phyloP scores from a whole-genome alignment of 176 grass and related monocot genomes.

The Avena sativa region DNA sequence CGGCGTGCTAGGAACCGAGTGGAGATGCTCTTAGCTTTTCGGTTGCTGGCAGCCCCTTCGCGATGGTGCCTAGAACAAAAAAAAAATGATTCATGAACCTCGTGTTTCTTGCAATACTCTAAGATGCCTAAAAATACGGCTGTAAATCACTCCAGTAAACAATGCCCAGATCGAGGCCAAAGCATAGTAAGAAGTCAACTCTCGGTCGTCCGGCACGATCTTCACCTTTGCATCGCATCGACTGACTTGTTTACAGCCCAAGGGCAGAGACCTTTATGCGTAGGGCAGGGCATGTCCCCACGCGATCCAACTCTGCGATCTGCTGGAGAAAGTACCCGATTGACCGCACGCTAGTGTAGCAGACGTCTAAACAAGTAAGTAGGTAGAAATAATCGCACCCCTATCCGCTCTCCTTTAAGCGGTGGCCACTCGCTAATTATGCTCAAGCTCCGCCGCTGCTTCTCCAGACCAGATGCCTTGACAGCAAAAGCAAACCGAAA shows the following conservation, averaged over 20 bases:
- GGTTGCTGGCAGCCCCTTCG: not conserved
- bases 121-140: no score
- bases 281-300: not conserved
- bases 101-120: no score
- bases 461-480: not conserved
- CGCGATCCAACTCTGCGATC: not conserved
- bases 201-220: not conserved
- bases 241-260: not conserved
- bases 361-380: not conserved
- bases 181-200: not conserved
- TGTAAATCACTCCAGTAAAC: no score
- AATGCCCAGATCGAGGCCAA: no score
- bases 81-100: no score
- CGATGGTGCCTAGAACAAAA: not conserved
- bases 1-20: no score
- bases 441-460: conserved; percentile 27
- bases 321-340: not conserved
- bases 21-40: not conserved
- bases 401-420: not conserved
- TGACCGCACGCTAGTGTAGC: not conserved
- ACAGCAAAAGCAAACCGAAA: not conserved
- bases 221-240: not conserved
- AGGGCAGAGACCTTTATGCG: not conserved
- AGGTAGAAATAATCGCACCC: not conserved
- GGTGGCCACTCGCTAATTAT: conserved; percentile 21